These are phyloP conservation scores for Croton setiger DNA, from an alignment of 441 rosid species.

Conservation along the genomic window DNA sequence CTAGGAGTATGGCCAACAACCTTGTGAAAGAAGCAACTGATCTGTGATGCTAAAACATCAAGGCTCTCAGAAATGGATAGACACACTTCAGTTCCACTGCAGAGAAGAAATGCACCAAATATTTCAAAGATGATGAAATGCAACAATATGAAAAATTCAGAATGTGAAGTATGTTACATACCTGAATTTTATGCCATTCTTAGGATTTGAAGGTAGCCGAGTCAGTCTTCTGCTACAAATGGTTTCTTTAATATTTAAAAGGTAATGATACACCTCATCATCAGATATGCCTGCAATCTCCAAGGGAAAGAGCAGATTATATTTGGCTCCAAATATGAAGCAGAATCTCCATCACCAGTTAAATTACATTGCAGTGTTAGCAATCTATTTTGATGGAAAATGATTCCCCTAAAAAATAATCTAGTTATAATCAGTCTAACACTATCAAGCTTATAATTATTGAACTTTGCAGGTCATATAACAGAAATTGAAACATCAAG, in stretches of 20 bases:
- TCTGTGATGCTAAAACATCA: conserved; percentile 39
- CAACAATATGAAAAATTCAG: background rate
- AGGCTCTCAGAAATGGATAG: conserved; percentile 46
- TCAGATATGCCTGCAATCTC: conserved; percentile 54
- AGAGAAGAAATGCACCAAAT: conserved; percentile 14
- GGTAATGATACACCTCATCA: conserved; percentile 47
- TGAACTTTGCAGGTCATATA: background rate
- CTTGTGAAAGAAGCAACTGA: conserved; percentile 54
- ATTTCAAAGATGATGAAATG: background rate
- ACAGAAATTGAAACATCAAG: background rate
- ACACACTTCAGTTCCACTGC: conserved; percentile 75
- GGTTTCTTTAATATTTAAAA: conserved; percentile 52
- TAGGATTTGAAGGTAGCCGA: conserved; percentile 61
- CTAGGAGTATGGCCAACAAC: conserved; percentile 30
- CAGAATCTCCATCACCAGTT: background rate
- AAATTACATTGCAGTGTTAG: conserved; percentile 5
- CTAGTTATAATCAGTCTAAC: background rate
- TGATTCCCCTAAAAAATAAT: background rate
- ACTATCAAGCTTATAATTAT: background rate
- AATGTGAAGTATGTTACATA: conserved; percentile 19
- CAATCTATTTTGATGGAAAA: background rate
- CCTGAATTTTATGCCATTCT: conserved; percentile 79
- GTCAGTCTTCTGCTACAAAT: conserved; percentile 36
- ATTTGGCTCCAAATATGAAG: background rate
- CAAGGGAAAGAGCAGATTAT: background rate